Evolutionary conservation across 805 yeast genomes (phyloP), one percentile per base, ranked within the genome.

Genomic region (Barnettozyma siamensis): DNA sequence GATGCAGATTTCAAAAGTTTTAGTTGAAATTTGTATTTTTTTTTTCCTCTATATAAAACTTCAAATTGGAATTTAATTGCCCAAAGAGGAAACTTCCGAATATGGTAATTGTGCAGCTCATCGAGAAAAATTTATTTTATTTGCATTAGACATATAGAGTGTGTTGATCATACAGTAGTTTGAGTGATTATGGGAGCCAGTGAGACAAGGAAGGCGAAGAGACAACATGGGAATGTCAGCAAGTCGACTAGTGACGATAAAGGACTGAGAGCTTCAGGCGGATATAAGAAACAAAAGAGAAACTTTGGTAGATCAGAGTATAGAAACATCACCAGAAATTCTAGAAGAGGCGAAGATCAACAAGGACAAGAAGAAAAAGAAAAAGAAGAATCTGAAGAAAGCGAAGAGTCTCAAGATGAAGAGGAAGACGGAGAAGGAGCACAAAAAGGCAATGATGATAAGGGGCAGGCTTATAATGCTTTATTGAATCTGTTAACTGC

Each of bases 381-480:
- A 8, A 42, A 38, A 13, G 55, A 48, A n/a, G 46, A 46, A n/a
- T 43, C 35, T 2, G 47, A 41, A 5, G 12, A n/a, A 11, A 1
- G 4, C 4, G 23, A 31, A 17, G 23, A 11, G 11, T 30, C 23
- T n/a, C n/a, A n/a, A 17, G 35, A 32, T 3, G 12, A 13, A 11
- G 43, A 19, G 8, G 33, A 31, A 15, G 27, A 26, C 5, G 27
- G 21, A 9, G 38, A 29, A 11, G 24, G 19, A 9, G 24, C 10
- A 4, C 15, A 20, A 11, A 34, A 35, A 7, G 30, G 6, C 5
- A 35, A 27, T 21, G 31, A 33, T 7, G 50, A 39, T 8, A 49
- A 61, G 26, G 69, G 72, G 3, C 66, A 68, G 52, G 84, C 83
- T 0, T 83, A 84, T 59, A 72, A 74, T 49, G 89, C 91, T 1